Conservation (phyloP, 495 filamentous ascomycete genomes). For the Tuber calosporum region DNA sequence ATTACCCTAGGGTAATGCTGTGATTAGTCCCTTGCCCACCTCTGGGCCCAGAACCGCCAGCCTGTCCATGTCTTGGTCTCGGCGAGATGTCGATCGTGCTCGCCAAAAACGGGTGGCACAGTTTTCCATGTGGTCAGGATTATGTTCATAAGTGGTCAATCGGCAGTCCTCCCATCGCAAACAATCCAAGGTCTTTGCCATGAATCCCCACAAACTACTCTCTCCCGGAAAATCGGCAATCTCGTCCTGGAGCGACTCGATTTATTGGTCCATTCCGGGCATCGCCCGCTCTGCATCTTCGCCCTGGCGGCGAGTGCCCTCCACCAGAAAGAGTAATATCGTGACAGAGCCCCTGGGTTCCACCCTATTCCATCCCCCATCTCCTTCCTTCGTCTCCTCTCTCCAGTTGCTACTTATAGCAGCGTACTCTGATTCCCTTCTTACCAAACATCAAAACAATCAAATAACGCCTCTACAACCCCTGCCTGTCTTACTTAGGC, state of each 20-base stretch:
- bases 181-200: constrained; percentile 66
- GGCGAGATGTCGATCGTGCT: constrained; percentile 57
- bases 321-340: constrained; percentile 63
- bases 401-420: constrained; percentile 14
- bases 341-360: constrained; percentile 58
- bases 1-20: constrained; percentile 88
- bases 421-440: constrained; percentile 29
- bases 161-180: constrained; percentile 76
- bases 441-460: constrained; percentile 49
- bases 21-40: constrained; percentile 59
- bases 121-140: constrained; percentile 87
- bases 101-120: constrained; percentile 75
- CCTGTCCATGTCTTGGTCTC: constrained; percentile 61
- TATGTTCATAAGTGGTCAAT: constrained; percentile 45
- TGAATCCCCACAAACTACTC: constrained; percentile 56
- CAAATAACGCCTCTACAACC: constrained; percentile 55
- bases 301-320: constrained; percentile 51
- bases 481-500: constrained; percentile 53
- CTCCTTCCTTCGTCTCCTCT: constrained; percentile 32
- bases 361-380: constrained; percentile 44
- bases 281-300: constrained; percentile 14
- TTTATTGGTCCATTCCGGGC: constrained; percentile 26
- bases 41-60: constrained; percentile 39
- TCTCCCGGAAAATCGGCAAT: constrained; percentile 48
- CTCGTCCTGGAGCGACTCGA: constrained; percentile 37